Conservation (phyloP, 768 basidiomycete species). For the Gyrodon lividus region DNA sequence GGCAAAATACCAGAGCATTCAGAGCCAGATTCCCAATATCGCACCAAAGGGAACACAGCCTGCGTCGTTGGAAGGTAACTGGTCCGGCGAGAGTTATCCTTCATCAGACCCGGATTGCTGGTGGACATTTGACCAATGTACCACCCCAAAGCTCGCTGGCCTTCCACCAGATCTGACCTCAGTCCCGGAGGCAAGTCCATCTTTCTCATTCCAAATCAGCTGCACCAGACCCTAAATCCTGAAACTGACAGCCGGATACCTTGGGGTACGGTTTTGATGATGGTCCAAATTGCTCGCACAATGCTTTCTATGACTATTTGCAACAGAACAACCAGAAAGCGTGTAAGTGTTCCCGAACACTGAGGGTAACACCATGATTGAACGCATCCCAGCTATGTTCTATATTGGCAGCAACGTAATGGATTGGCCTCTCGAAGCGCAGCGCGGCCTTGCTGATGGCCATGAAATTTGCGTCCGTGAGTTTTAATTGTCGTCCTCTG, state of each 20-base stretch:
- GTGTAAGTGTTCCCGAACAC: slow-evolving; percentile 37
- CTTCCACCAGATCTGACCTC: slow-evolving; percentile 42
- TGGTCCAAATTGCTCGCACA: slow-evolving; percentile 65
- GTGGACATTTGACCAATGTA: slow-evolving; percentile 41
- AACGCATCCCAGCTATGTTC: slow-evolving; percentile 49
- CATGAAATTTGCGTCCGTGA: slow-evolving; percentile 63
- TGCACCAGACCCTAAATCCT: not conserved
- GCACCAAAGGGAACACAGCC: slow-evolving; percentile 35
- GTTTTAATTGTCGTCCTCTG: slow-evolving; percentile 24
- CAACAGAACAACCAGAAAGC: slow-evolving; percentile 55
- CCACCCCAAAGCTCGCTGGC: slow-evolving; percentile 44
- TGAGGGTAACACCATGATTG: not conserved
- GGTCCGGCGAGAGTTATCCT: slow-evolving; percentile 35
- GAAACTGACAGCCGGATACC: slow-evolving; percentile 42
- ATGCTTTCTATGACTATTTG: slow-evolving; percentile 59
- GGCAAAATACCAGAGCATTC: slow-evolving; percentile 44
- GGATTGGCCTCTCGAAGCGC: slow-evolving; percentile 55
- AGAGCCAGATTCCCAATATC: slow-evolving; percentile 46
- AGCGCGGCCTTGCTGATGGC: slow-evolving; percentile 51
- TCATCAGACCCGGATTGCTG: slow-evolving; percentile 50
- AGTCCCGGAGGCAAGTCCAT: slow-evolving; percentile 46
- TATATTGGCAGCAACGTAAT: slow-evolving; percentile 60
- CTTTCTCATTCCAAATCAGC: no score
- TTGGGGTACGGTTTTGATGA: slow-evolving; percentile 65
- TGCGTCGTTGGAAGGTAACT: slow-evolving; percentile 26